Base-by-base conservation (phyloP, 805 yeast species). In the Nakazawaea anatomiae region DNA sequence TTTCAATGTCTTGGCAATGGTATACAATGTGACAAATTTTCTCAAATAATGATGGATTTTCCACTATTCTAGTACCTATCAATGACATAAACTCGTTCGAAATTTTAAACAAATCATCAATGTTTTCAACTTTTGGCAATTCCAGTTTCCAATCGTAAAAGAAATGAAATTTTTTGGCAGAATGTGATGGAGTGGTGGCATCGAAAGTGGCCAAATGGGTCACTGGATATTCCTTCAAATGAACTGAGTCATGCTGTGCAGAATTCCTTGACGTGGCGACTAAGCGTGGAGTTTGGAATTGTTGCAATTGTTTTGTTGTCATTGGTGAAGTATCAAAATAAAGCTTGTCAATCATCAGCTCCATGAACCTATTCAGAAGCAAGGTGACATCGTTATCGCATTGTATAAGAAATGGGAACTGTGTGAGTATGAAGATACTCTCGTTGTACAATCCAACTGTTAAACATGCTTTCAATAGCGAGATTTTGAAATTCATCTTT, bases 391-490 rank as follows among this genome's bases (percentile, higher is more conserved):
- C 79, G 1, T 74, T 72, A 52, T 80, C 83, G 1, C 82, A 69
- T 39, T 74, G 64, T 0, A 84, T 78, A 28, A 89, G 63, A 47
- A 71, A 79, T 7, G 96, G 95, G 57, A 78, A 80, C 54, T 74
- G 74, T 2, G 80, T 69, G 4, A 89, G 67, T 5, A 88, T 69
- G 57, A 66, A 79, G 8, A 87, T 51, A 0, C 88, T 70, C 2
- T 90, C 89, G 63, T 79, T 72, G 47, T 83, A 72, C 46, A 85
- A 64, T 1, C 94, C 91, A 55, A 74, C 76, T 0, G 77, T 65
- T 5, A 91, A 64, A 35, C 83, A 69, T 12, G 75, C 68, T 54
- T 79, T 73, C 35, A 87, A 62, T 36, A 87, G 66, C 44, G 70
- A 71, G 32, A 74, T 56, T 54, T 79, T 82, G 6, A 66, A 69